Evolutionary conservation across 2,329 filamentous ascomycete species (phyloP).

Genomic region (Pseudogymnoascus destructans): DNA sequence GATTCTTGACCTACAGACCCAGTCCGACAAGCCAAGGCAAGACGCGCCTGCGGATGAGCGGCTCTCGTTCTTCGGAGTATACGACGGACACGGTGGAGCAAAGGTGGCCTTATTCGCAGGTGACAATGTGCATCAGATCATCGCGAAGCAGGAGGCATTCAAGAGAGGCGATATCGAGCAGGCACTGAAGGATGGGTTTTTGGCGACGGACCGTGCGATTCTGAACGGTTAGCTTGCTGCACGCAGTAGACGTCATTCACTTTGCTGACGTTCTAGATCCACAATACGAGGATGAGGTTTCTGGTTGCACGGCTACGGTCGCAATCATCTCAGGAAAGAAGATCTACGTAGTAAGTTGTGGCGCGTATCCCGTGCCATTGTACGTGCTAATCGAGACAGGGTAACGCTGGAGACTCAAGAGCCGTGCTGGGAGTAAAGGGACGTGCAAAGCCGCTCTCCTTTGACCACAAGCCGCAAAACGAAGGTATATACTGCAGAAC

Average conservation of each 20-base stretch:
- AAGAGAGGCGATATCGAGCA: constrained; percentile 85
- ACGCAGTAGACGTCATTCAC: constrained; percentile 1
- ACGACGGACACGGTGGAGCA: constrained; percentile 93
- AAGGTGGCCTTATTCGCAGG: constrained; percentile 91
- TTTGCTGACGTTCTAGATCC: constrained; percentile 52
- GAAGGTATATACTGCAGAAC: constrained; percentile 50
- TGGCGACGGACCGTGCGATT: constrained; percentile 91
- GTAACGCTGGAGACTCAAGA: constrained; percentile 92
- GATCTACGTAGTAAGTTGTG: constrained; percentile 75
- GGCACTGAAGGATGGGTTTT: constrained; percentile 90
- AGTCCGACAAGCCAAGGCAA: constrained; percentile 36
- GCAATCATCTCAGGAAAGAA: constrained; percentile 79
- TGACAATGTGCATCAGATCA: constrained; percentile 84
- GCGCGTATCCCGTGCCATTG: constrained; percentile 10
- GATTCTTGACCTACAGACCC: constrained; percentile 69
- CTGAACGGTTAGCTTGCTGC: constrained; percentile 58
- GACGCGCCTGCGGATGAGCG: constrained; percentile 53
- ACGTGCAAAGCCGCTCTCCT: constrained; percentile 92
- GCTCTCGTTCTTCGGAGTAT: constrained; percentile 94
- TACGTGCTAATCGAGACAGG: constrained; percentile 40
- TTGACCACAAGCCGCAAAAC: constrained; percentile 97
- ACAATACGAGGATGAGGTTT: constrained; percentile 94
- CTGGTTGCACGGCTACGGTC: constrained; percentile 91
- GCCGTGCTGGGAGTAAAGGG: constrained; percentile 93
- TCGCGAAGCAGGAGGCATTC: constrained; percentile 90